phyloP scores from a whole-genome alignment of 2,329 filamentous ascomycete genomes.

The Calonectria montana region DNA sequence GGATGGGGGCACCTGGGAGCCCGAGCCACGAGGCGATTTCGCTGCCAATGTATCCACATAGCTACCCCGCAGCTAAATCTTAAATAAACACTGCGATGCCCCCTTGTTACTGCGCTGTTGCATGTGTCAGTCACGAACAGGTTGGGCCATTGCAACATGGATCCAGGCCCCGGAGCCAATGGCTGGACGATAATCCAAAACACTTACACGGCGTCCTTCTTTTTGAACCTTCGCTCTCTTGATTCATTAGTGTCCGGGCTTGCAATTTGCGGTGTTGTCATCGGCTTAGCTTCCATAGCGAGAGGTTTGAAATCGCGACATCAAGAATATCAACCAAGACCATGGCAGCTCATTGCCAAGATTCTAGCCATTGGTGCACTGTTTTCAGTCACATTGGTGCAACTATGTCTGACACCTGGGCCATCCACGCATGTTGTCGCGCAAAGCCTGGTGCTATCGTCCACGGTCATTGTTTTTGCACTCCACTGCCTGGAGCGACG shows the following conservation, averaged over 20 bases:
- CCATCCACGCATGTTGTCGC: not conserved
- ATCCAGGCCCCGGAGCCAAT: not conserved
- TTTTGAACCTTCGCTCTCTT: not conserved
- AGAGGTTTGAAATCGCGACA: not conserved
- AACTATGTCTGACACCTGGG: not conserved
- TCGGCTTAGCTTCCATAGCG: not conserved
- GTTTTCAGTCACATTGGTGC: not conserved
- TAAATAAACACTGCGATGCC: not conserved
- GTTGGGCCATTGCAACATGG: not conserved
- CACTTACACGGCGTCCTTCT: too few species aligned
- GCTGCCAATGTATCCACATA: not conserved
- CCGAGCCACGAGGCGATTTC: not conserved
- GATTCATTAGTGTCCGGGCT: not conserved
- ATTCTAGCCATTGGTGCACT: not conserved
- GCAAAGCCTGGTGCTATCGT: not conserved
- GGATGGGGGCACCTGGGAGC: not conserved
- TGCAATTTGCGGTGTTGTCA: not conserved
- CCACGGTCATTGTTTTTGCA: not conserved
- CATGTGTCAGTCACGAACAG: not conserved
- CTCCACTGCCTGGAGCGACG: not conserved
- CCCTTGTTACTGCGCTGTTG: not conserved
- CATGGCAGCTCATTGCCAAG: not conserved
- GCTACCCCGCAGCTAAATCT: not conserved
- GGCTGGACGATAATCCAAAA: not conserved
- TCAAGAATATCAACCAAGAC: not conserved